phyloP scores from a whole-genome alignment of 1,284 basidiomycete species.

The Ustilago trichophora region DNA sequence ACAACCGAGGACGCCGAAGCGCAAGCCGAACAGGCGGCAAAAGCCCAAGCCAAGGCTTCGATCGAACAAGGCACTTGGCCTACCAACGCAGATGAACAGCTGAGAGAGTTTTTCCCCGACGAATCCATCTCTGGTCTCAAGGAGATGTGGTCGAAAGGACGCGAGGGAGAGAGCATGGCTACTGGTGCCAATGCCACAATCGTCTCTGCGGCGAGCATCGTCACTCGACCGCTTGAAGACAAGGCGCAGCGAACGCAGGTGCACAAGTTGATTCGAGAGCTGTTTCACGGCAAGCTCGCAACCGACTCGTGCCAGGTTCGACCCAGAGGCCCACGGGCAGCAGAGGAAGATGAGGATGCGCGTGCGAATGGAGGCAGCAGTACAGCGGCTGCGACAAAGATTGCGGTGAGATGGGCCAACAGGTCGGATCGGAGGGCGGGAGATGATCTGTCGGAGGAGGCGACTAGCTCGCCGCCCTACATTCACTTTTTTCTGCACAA shows the following conservation, averaged over 20 bases:
- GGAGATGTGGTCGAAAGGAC: slow-evolving; percentile 24
- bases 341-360: slow-evolving; percentile 39
- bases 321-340: slow-evolving; percentile 9
- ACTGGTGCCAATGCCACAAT: slow-evolving; percentile 33
- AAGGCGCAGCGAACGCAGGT: slow-evolving; percentile 83
- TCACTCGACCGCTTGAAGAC: slow-evolving; percentile 77
- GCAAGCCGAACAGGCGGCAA: background rate
- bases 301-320: slow-evolving; percentile 72
- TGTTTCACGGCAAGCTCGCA: slow-evolving; percentile 84
- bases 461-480: slow-evolving; percentile 73
- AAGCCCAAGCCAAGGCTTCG: background rate
- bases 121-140: slow-evolving; percentile 20
- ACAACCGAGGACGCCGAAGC: background rate
- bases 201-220: slow-evolving; percentile 29
- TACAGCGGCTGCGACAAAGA: slow-evolving; percentile 68
- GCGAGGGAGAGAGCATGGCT: slow-evolving; percentile 16
- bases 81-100: slow-evolving; percentile 16
- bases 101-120: slow-evolving; percentile 23
- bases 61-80: slow-evolving; percentile 25
- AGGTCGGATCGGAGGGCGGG: slow-evolving; percentile 48
- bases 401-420: slow-evolving; percentile 78
- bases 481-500: slow-evolving; percentile 98
- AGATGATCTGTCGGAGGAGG: slow-evolving; percentile 69
- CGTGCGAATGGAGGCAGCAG: slow-evolving; percentile 12
- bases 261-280: slow-evolving; percentile 81